phyloP scores from a whole-genome alignment of 371 early-diverging fungal species.

The Zopfochytrium polystomum region DNA sequence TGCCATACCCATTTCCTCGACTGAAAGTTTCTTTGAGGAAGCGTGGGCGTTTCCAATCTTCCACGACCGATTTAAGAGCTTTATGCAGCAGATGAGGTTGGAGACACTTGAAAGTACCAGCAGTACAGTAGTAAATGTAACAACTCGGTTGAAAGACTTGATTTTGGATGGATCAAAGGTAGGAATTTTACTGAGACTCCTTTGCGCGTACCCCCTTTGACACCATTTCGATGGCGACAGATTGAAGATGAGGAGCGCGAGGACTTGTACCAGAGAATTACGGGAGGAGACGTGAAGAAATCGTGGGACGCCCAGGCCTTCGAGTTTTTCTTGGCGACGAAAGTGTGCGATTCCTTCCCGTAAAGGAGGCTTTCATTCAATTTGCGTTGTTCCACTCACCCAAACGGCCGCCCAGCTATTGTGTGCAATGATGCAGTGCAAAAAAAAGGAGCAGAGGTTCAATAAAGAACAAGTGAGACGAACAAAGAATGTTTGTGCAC shows the following conservation, averaged over 20 bases:
- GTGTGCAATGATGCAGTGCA: no score
- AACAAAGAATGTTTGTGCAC: no score
- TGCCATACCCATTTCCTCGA: slow-evolving; percentile 2
- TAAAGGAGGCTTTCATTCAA: neutral
- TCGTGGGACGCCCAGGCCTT: slow-evolving; percentile 38
- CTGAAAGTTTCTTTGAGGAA: slow-evolving; percentile 40
- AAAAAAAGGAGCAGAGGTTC: no score
- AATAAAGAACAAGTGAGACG: no score
- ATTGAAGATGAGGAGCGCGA: slow-evolving; percentile 29
- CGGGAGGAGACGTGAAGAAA: slow-evolving; percentile 27
- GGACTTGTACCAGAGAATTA: slow-evolving; percentile 40
- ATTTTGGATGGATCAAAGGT: slow-evolving; percentile 23
- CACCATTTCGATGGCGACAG: slow-evolving; percentile 10
- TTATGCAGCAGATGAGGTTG: slow-evolving; percentile 19
- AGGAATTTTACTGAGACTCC: neutral
- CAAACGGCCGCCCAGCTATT: no score
- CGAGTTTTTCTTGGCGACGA: slow-evolving; percentile 33
- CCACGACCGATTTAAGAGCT: slow-evolving; percentile 46
- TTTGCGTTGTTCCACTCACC: no score
- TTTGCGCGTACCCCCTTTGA: neutral
- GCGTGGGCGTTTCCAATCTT: slow-evolving; percentile 50
- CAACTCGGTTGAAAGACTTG: slow-evolving; percentile 19
- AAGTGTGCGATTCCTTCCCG: slow-evolving; percentile 36
- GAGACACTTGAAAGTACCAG: slow-evolving; percentile 22
- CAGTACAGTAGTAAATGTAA: slow-evolving; percentile 25